Conservation (phyloP, 805 yeast species). For the Naumovozyma castellii region DNA sequence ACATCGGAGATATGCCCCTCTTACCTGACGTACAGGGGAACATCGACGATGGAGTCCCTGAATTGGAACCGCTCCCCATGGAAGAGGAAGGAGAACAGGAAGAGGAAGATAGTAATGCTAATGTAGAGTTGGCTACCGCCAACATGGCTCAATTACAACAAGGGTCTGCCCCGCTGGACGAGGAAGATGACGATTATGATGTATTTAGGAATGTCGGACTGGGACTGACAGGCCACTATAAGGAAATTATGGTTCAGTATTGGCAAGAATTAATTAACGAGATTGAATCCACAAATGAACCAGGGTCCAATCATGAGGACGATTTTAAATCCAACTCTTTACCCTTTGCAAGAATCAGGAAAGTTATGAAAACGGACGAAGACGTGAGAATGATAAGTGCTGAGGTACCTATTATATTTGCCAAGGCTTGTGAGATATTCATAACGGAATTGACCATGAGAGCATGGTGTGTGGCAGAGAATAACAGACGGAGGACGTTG, state of each 20-base stretch:
- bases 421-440: constrained; percentile 95
- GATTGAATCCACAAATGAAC: constrained; percentile 49
- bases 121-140: not conserved
- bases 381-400: constrained; percentile 97
- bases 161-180: constrained; percentile 8
- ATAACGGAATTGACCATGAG: constrained; percentile 96
- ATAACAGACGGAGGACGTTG: constrained; percentile 84
- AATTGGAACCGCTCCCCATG: constrained; percentile 3
- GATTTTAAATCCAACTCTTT: constrained; percentile 90
- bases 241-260: constrained; percentile 86
- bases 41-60: no score
- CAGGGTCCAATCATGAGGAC: constrained; percentile 51
- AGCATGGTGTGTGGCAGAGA: constrained; percentile 98
- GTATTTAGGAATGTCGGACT: constrained; percentile 88
- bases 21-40: not conserved
- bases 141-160: not conserved
- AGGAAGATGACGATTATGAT: constrained; percentile 32
- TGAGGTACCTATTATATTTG: constrained; percentile 94
- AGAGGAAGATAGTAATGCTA: constrained; percentile 1
- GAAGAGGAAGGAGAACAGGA: constrained; percentile 1
- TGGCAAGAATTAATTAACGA: constrained; percentile 95
- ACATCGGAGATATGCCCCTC: not conserved
- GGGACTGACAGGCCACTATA: constrained; percentile 72
- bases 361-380: constrained; percentile 96
- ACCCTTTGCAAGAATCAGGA: constrained; percentile 92